Evolutionary conservation across 2,329 filamentous ascomycete species (phyloP).

Genomic region (Thielaviopsis punctulata): DNA sequence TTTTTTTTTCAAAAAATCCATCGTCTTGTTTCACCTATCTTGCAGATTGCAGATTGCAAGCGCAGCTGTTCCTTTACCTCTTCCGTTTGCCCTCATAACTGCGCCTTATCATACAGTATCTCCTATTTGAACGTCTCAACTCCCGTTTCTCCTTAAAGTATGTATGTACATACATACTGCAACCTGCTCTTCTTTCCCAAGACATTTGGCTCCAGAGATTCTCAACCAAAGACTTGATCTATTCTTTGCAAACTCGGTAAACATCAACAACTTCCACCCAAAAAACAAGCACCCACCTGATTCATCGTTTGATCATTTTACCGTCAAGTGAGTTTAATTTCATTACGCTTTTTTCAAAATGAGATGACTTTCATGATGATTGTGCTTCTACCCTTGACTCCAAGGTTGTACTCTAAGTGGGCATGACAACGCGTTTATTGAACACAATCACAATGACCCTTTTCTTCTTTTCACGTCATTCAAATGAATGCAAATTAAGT

Average conservation of each 20-base stretch:
- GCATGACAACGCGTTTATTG: neutral
- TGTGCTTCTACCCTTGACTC: neutral
- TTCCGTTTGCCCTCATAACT: no score
- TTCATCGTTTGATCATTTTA: neutral
- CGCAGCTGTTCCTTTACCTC: neutral
- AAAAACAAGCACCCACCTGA: neutral
- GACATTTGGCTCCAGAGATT: no score
- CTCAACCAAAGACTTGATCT: no score
- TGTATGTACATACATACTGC: no score
- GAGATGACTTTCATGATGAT: neutral
- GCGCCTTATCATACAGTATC: no score
- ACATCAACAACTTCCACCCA: neutral
- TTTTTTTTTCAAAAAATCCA: no score
- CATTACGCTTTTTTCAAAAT: neutral
- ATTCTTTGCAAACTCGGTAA: neutral
- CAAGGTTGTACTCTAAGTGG: neutral
- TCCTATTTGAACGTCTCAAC: no score
- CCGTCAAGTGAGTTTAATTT: neutral
- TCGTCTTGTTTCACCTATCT: no score
- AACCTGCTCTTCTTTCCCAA: no score
- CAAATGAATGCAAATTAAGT: neutral
- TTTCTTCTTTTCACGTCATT: neutral
- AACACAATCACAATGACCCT: neutral
- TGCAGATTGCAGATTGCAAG: neutral
- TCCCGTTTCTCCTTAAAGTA: no score